Percentiles rank a stretch among this genome's conserved stretches.
Evolutionary conservation across 305 asterid genomes (phyloP).

Genomic region (Nicotiana rustica): DNA sequence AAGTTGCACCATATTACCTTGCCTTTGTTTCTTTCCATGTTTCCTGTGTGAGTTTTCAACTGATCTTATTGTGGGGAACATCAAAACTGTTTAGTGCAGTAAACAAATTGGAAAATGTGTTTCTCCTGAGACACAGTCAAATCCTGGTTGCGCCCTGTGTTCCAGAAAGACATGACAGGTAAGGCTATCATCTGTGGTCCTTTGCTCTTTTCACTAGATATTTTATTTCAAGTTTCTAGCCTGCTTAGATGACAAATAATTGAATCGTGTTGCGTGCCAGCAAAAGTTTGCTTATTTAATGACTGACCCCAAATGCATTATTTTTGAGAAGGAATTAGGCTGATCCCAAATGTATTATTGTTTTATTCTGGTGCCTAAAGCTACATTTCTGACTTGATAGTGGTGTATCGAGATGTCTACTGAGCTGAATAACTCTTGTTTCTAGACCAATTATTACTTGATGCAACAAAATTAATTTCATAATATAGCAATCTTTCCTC

Average conservation of each 20-base stretch:
- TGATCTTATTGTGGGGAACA: constrained; percentile 26
- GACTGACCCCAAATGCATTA: constrained; percentile 16
- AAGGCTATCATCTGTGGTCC: constrained; percentile 3
- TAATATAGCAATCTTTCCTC: background rate
- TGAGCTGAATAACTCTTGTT: constrained; percentile 8
- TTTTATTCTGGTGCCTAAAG: constrained; percentile 12
- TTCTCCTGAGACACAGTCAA: constrained; percentile 9
- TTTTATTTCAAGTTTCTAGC: constrained; percentile 18
- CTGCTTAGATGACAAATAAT: constrained; percentile 13
- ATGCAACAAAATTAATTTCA: constrained; percentile 6
- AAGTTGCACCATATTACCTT: constrained; percentile 12
- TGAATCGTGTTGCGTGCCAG: constrained; percentile 22
- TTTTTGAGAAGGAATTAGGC: background rate
- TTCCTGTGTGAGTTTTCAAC: constrained; percentile 1
- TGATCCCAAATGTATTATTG: background rate
- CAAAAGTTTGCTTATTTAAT: constrained; percentile 3
- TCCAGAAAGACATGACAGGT: constrained; percentile 30
- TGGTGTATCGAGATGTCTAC: background rate
- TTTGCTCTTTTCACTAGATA: constrained; percentile 13
- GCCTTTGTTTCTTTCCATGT: constrained; percentile 12
- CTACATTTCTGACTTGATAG: constrained; percentile 17
- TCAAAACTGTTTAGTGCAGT: constrained; percentile 9
- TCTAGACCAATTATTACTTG: constrained; percentile 7
- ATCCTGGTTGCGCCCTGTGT: constrained; percentile 22
- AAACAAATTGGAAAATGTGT: background rate